Evolutionary conservation across 1,284 basidiomycete genomes (phyloP).

Genomic region (Fomitiporia mediterranea): DNA sequence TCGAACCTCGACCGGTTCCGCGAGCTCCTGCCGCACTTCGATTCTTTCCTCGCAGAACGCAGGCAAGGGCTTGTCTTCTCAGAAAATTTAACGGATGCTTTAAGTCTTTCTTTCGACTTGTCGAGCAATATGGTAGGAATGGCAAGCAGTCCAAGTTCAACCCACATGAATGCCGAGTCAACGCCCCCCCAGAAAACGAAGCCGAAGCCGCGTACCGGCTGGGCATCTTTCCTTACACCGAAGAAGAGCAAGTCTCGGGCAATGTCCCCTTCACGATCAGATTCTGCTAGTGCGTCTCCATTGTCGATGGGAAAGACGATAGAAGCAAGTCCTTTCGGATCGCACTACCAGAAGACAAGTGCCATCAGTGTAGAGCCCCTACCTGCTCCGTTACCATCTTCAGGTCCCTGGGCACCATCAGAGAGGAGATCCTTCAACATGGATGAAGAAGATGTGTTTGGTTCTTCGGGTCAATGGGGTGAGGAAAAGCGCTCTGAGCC

Average conservation of each 20-base stretch:
- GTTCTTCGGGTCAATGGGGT: constrained; percentile 50
- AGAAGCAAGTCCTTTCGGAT: constrained; percentile 76
- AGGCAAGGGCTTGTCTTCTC: constrained; percentile 87
- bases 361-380: constrained; percentile 72
- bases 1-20: constrained; percentile 79
- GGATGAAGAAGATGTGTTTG: constrained; percentile 67
- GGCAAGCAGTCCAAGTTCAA: constrained; percentile 22
- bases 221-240: constrained; percentile 77
- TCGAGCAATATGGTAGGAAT: constrained; percentile 37
- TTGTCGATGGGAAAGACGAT: constrained; percentile 38
- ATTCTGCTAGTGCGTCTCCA: constrained; percentile 38
- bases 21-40: constrained; percentile 72
- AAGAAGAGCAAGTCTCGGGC: constrained; percentile 39
- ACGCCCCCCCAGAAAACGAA: constrained; percentile 43
- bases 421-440: constrained; percentile 44
- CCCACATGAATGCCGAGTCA: constrained; percentile 27
- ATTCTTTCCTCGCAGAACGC: constrained; percentile 80
- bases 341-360: constrained; percentile 80
- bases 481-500: constrained; percentile 30
- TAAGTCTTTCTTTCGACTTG: constrained; percentile 68
- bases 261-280: constrained; percentile 29
- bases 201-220: constrained; percentile 49
- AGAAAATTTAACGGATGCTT: constrained; percentile 89
- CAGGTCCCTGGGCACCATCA: constrained; percentile 59
- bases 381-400: constrained; percentile 52